Percentiles rank a stretch among this genome's conserved stretches.
Evolutionary conservation across 108 stramenopile genomes (phyloP).

Genomic region (Thalassiosira profunda): DNA sequence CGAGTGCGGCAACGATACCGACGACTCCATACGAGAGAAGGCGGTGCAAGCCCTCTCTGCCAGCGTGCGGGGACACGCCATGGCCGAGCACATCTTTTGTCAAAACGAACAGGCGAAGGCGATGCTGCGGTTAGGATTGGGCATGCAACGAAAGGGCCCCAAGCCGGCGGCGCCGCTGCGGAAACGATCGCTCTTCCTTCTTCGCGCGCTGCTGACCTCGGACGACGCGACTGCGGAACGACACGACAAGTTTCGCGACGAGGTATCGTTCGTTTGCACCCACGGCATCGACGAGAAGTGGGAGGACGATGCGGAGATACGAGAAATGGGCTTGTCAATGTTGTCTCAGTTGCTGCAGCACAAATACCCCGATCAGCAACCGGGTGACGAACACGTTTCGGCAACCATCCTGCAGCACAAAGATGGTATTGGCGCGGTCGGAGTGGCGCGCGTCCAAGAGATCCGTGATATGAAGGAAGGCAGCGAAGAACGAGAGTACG

Average conservation of each 20-base stretch:
- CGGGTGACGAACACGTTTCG: not conserved
- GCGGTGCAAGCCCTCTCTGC: constrained; percentile 75
- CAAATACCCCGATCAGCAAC: constrained; percentile 18
- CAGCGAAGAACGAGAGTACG: constrained; percentile 66
- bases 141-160: constrained; percentile 25
- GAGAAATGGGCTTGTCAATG: constrained; percentile 74
- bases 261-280: constrained; percentile 43
- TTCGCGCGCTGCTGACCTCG: constrained; percentile 75
- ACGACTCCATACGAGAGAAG: constrained; percentile 55
- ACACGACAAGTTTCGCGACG: constrained; percentile 36
- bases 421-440: constrained; percentile 51
- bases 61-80: constrained; percentile 66
- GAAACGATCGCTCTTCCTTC: constrained; percentile 69
- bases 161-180: constrained; percentile 34
- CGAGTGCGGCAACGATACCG: constrained; percentile 27
- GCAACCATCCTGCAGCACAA: constrained; percentile 54
- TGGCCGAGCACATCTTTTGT: constrained; percentile 72
- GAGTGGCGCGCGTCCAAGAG: constrained; percentile 61
- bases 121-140: constrained; percentile 52
- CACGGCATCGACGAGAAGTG: constrained; percentile 39
- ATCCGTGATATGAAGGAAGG: constrained; percentile 56
- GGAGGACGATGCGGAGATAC: constrained; percentile 59
- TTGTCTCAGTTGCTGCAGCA: constrained; percentile 55
- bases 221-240: constrained; percentile 50
- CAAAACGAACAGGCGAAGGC: constrained; percentile 48